Conservation (phyloP, 345 rosid genomes). For the Sisymbrium altissimum region DNA sequence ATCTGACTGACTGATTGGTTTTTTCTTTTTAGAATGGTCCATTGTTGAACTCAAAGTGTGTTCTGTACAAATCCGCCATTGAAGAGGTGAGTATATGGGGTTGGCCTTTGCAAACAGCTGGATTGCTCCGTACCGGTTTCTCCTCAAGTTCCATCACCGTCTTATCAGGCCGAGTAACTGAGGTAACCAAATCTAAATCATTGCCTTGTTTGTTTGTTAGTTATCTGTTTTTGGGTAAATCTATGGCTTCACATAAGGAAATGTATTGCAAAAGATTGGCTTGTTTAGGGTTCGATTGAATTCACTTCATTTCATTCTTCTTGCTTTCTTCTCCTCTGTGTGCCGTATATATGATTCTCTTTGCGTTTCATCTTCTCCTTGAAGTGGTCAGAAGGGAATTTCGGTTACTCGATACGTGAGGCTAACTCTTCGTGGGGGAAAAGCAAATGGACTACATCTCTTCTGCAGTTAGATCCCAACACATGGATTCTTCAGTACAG, state of each 20-base stretch:
- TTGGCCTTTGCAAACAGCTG: slow-evolving; percentile 92
- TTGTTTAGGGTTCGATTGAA: not conserved
- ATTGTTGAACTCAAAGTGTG: slow-evolving; percentile 58
- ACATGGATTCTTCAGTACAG: slow-evolving; percentile 80
- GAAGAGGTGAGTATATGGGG: slow-evolving; percentile 95
- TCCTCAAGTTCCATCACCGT: slow-evolving; percentile 55
- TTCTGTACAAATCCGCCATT: slow-evolving; percentile 55
- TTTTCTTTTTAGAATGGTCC: slow-evolving; percentile 44
- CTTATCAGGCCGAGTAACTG: slow-evolving; percentile 75
- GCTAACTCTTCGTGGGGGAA: slow-evolving; percentile 57
- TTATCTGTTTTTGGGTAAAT: too few species aligned
- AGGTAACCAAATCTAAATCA: slow-evolving; percentile 40
- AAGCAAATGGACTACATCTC: slow-evolving; percentile 51
- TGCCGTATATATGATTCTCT: not conserved
- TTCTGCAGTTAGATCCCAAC: slow-evolving; percentile 64
- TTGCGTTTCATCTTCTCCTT: slow-evolving; percentile 10
- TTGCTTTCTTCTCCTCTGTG: not conserved
- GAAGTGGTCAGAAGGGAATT: slow-evolving; percentile 70
- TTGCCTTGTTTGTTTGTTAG: not conserved
- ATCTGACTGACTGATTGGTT: not conserved
- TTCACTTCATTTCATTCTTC: not conserved
- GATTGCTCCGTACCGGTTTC: slow-evolving; percentile 53
- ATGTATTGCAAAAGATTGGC: not conserved
- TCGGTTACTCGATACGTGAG: slow-evolving; percentile 43
- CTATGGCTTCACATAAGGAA: not conserved